Evolutionary conservation across 2,329 filamentous ascomycete genomes (phyloP), one percentile per base, ranked within the genome.

Genomic region (Ophiocordyceps camponoti-leonardi): DNA sequence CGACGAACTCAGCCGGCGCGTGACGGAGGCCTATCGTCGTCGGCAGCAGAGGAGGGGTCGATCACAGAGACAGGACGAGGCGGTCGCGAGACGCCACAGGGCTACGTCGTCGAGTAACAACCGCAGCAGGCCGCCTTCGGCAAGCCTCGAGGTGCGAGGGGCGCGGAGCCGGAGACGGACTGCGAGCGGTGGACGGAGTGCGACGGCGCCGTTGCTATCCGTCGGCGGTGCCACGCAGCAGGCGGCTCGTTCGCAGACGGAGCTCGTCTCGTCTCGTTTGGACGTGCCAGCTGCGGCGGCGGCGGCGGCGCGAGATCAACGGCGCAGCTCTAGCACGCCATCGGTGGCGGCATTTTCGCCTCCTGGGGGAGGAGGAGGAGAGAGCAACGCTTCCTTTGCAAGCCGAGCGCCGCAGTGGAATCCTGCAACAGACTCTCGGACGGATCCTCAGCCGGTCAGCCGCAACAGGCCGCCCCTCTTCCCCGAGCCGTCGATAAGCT

Each of bases 1-100:
- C 57, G 87, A 95, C 55, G 86, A 93, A 56, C 77, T 96, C 16
- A 94, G 85, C 51, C 83, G 90, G 56, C 79, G 83, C 48, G 94
- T 96, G 53, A 88, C 87, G 2, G 85, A 93, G 55, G 86, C 86
- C 2, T 94, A 93, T 56, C 71, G 85, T 47, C 74, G 85, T 49
- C 73, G 86, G 28, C 86, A 93, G 28, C 86, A 93, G 56, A 74
- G 72, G 56, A 74, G 72, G 41, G 77, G 80, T 49, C 66, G 75
- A 48, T 58, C 68, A n/a, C 68, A 73, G 13, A 64, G 65, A 37
- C 69, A 73, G 54, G 54, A 39, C 35, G 35, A 33, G 31, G 31
- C 31, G 4, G 52, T 56, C 22, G 49, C 53, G 42, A 61, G 58
- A 44, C 56, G 64, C 40, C 61, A 62, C 14, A 62, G 67, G 41